Conservation (phyloP, 208 protist genomes). For the Leptomonas seymouri region DNA sequence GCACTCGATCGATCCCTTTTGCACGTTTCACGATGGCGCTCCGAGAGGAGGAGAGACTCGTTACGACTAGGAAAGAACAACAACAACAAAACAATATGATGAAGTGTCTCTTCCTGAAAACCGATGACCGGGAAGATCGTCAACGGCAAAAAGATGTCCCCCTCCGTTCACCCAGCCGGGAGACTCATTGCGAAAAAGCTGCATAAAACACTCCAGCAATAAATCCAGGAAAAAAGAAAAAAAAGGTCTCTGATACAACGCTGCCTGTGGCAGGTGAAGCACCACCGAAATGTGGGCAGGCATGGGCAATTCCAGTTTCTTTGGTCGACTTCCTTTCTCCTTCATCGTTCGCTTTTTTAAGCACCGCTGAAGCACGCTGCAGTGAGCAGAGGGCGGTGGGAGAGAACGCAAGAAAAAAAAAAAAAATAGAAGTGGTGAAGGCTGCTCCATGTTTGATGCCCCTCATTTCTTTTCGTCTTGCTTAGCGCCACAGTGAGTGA, state of each 20-base stretch:
- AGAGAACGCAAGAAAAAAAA: background rate
- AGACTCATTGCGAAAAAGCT: conserved; percentile 1
- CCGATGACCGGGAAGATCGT: no score
- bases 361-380: background rate
- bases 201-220: conserved; percentile 14
- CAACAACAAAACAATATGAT: background rate
- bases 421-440: background rate
- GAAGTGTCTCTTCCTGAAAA: background rate
- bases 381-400: background rate
- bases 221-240: conserved; percentile 9
- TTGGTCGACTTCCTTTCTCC: background rate
- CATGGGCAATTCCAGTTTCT: background rate
- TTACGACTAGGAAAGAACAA: background rate
- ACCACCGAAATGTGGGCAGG: background rate
- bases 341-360: background rate
- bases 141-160: no score
- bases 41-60: no score
- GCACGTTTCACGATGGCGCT: no score
- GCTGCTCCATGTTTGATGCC: background rate
- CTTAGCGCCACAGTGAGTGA: conserved; percentile 19
- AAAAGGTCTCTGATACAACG: conserved; percentile 15
- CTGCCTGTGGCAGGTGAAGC: conserved; percentile 21
- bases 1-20: no score
- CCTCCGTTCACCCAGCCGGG: no score
- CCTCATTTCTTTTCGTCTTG: conserved; percentile 3